Evolutionary conservation across 176 grass and related monocot species (phyloP).

Genomic region (Aechmea fasciata): DNA sequence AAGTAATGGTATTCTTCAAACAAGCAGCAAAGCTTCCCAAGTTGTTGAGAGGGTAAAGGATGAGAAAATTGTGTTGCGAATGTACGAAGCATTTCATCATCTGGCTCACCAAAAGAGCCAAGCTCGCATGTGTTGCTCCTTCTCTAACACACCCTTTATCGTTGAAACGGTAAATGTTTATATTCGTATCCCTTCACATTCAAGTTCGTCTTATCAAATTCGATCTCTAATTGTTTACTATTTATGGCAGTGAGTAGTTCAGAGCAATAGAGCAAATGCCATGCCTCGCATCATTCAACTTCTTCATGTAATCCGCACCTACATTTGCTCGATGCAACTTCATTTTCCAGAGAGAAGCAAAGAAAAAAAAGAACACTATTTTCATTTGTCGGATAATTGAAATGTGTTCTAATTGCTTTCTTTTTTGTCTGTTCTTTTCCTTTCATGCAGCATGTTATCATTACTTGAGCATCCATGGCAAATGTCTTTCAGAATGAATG

Average conservation of each 20-base stretch:
- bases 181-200: background rate
- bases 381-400: background rate
- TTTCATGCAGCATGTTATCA: background rate
- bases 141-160: slow-evolving; percentile 31
- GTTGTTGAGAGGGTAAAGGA: background rate
- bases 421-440: background rate
- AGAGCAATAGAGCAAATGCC: too few relatives aligned
- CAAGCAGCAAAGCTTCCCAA: background rate
- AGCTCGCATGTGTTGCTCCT: slow-evolving; percentile 30
- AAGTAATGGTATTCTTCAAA: background rate
- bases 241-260: background rate
- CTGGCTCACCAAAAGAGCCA: slow-evolving; percentile 27
- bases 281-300: too few relatives aligned
- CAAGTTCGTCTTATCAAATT: background rate
- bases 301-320: too few relatives aligned
- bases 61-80: background rate
- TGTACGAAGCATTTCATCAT: slow-evolving; percentile 5
- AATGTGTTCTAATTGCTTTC: background rate
- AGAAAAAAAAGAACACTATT: background rate
- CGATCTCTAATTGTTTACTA: background rate
- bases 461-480: background rate
- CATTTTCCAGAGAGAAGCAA: background rate
- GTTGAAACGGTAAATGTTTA: background rate
- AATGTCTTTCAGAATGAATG: background rate
- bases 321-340: too few relatives aligned